Evolutionary conservation across 2,329 filamentous ascomycete species (phyloP).

Genomic region (Aureobasidium zeae): DNA sequence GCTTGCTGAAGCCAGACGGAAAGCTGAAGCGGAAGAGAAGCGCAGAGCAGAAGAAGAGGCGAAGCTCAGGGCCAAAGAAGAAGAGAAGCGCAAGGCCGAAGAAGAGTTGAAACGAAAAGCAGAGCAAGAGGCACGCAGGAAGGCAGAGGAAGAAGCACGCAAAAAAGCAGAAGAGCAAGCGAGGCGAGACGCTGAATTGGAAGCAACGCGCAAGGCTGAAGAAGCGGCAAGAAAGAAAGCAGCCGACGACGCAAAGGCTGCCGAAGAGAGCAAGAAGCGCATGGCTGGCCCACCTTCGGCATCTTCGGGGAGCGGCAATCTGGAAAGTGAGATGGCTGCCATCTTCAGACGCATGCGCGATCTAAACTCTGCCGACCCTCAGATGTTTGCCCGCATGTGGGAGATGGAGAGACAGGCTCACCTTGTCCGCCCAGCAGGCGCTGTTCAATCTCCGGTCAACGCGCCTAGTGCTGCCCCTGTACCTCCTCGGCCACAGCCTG

Average conservation of each 20-base stretch:
- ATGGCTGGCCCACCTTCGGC: conserved; percentile 2
- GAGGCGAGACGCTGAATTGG: conserved; percentile 22
- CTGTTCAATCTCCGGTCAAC: background rate
- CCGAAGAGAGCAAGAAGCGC: background rate
- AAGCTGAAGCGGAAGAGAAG: conserved; percentile 28
- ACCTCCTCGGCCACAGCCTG: background rate
- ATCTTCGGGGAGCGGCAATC: conserved; percentile 22
- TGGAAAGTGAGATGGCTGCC: conserved; percentile 44
- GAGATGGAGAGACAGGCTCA: conserved; percentile 42
- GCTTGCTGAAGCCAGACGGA: conserved; percentile 28
- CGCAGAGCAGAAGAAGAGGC: conserved; percentile 24
- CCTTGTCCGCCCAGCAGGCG: conserved; percentile 6
- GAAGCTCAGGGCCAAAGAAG: conserved; percentile 26
- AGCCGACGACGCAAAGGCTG: conserved; percentile 22
- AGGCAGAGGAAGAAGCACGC: conserved; percentile 22
- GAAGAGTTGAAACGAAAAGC: conserved; percentile 26
- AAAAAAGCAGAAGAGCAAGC: conserved; percentile 19
- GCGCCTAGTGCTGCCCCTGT: background rate
- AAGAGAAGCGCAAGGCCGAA: conserved; percentile 25
- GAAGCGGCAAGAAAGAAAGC: conserved; percentile 23
- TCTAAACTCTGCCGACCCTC: conserved; percentile 46
- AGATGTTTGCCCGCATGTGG: conserved; percentile 46
- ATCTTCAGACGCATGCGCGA: conserved; percentile 52
- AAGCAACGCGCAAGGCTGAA: conserved; percentile 24
- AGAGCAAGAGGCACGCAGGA: conserved; percentile 21